Base-by-base conservation (phyloP, 176 grass and related monocot species). In the Stipa capillata region DNA sequence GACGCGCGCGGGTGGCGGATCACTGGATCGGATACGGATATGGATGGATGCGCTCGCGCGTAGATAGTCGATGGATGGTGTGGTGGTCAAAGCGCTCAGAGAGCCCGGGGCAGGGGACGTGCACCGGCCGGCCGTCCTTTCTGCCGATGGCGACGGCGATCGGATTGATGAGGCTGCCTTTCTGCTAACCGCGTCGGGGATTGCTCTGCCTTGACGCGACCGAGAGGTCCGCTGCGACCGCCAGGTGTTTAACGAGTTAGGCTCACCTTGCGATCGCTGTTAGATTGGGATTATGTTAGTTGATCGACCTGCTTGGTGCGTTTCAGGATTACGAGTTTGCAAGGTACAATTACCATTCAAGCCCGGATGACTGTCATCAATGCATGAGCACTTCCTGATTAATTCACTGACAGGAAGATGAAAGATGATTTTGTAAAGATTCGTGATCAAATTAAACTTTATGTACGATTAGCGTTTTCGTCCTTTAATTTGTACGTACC, bases 221-320 rank as follows among this genome's bases (percentile, higher is more conserved):
- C 41, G 58, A 33, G 80, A 58, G 4, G 51, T 27, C 9, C 48
- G 36, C 66, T 7, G 73, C 65, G 45, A 27, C 31, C 18, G 81
- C 50, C 81, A 74, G 51, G 80, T 88, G 86, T 88, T 84, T 4
- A n/a, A 33, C 67, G 68, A 88, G 81, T 74, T 74, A 74, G 86
- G 80, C 76, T 32, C 48, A 20, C n/a, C n/a, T n/a, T n/a, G n/a
- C n/a, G n/a, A n/a, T n/a, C n/a, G n/a, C n/a, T n/a, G n/a, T n/a
- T n/a, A n/a, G n/a, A n/a, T n/a, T n/a, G n/a, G n/a, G n/a, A n/a
- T n/a, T n/a, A n/a, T n/a, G n/a, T n/a, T n/a, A n/a, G n/a, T n/a
- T n/a, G n/a, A n/a, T n/a, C n/a, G n/a, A n/a, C n/a, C n/a, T n/a
- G n/a, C n/a, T n/a, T n/a, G n/a, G n/a, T n/a, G n/a, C n/a, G n/a